These are phyloP conservation scores for Vararia minispora DNA, from an alignment of 768 basidiomycete species.

Conservation along the genomic window DNA sequence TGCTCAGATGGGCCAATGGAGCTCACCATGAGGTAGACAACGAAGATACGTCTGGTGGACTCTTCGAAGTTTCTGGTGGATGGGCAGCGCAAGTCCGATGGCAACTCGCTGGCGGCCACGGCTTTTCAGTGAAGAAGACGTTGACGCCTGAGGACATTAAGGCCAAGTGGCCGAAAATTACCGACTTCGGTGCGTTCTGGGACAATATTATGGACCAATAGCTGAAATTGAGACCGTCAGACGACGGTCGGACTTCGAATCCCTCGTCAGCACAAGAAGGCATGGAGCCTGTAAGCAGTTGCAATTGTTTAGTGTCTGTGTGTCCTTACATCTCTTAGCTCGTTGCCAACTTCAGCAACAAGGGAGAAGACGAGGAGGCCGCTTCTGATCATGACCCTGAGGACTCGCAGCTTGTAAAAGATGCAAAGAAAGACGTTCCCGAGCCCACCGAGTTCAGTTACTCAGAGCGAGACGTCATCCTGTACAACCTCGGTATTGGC, in stretches of 20 bases:
- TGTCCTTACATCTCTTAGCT: constrained; percentile 20
- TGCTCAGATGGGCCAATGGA: neutral
- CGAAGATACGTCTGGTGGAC: constrained; percentile 50
- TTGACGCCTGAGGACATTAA: constrained; percentile 75
- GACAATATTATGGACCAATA: neutral
- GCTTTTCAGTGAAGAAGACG: constrained; percentile 70
- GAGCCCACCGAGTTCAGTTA: constrained; percentile 59
- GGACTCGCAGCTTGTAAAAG: constrained; percentile 71
- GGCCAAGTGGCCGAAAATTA: constrained; percentile 74
- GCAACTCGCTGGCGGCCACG: constrained; percentile 81
- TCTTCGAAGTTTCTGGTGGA: constrained; percentile 86
- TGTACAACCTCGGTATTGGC: constrained; percentile 93
- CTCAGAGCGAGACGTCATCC: constrained; percentile 82
- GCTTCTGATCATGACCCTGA: constrained; percentile 61
- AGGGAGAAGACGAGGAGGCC: constrained; percentile 18
- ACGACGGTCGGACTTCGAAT: constrained; percentile 75
- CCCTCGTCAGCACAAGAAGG: constrained; percentile 68
- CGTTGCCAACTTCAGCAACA: constrained; percentile 48
- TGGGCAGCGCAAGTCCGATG: constrained; percentile 91
- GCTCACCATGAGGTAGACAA: constrained; percentile 36
- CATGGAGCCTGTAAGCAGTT: constrained; percentile 47
- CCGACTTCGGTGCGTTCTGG: constrained; percentile 60
- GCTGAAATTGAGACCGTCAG: constrained; percentile 24
- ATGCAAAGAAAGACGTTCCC: constrained; percentile 58
- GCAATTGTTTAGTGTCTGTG: neutral